Base-by-base conservation (phyloP, 768 basidiomycete species). In the Rhodosporidiobolus sp. region DNA sequence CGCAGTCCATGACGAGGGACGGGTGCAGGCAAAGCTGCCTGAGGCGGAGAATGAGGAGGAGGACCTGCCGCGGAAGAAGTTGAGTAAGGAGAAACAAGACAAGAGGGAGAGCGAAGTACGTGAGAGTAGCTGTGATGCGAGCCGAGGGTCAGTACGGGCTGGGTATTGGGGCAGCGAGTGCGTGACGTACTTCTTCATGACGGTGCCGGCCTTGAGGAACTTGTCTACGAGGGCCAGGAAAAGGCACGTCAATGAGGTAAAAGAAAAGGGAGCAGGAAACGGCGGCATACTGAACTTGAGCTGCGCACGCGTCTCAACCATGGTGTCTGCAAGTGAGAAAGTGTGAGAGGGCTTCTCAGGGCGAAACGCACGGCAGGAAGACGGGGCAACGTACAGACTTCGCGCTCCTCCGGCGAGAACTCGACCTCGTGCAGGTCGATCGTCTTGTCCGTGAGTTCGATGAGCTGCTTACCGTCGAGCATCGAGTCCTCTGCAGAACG, bases 131-230 rank as follows among this genome's bases (percentile, higher is more conserved):
- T 65, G 32, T 45, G 32, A 57, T n/a, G 32, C 19, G 35, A 3
- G 53, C 1, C n/a, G 34, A 38, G n/a, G n/a, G n/a, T n/a, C n/a
- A n/a, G n/a, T n/a, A n/a, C n/a, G n/a, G n/a, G n/a, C n/a, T n/a
- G n/a, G n/a, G n/a, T n/a, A n/a, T n/a, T n/a, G n/a, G n/a, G n/a
- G n/a, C n/a, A n/a, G n/a, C n/a, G n/a, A n/a, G n/a, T 79, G 69
- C 34, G 48, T 57, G 7, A 83, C 86, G 49, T 78, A 90, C 87
- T 91, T 88, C 79, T 90, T 89, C 38, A 90, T 77, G 10, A 91
- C 82, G 0, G 88, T 89, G n/a, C 86, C 82, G 28, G 85, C 85
- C 34, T 83, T 84, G 76, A 89, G 85, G 80, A 87, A 90, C 75
- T 84, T 85, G 69, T 81, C 62, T 63, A n/a, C 26, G 45, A 4